Evolutionary conservation across 306 rosid genomes (phyloP), one percentile per base, ranked within the genome.

Genomic region (Cicer arietinum): DNA sequence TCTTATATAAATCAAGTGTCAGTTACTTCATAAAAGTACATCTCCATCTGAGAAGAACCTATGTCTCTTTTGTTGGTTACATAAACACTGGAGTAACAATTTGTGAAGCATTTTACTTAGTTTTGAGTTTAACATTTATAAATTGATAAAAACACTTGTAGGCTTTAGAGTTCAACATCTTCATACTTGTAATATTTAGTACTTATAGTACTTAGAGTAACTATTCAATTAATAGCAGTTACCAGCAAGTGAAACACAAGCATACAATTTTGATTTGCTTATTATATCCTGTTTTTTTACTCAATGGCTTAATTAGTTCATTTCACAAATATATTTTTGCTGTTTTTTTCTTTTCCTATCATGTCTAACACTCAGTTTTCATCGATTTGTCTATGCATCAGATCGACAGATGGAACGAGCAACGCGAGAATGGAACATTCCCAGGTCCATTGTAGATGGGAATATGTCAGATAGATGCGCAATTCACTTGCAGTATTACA

Each of bases 391-490:
- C 73, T 51, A 35, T 73, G 64, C 69, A 60, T 58, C 93, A 95
- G 99, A 53, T 95, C 57, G 99, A 95, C 48, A 85, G 88, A 76
- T 92, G 99, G 99, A 95, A 95, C 45, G 99, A 95, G 82, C 99
- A 92, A 80, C 91, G 98, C 82, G 99, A 92, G 88, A 92, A 86
- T 1, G 98, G 99, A 88, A 84, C 96, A 68, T 95, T 92, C 81
- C 99, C 99, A 9, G 98, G 99, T 41, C 99, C 96, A 4, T 94
- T 95, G 84, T 95, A 92, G 87, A 71, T 39, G 81, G 63, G 63
- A 30, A 50, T 44, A 61, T 52, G 71, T 77, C 70, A 80, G 71
- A 79, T 74, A 51, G 25, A 54, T 70, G 85, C 71, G n/a, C 76
- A 65, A 47, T 81, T 51, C 7, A 77, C 61, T 39, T 62, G 39